Conservation (phyloP, 345 rosid species). For the Lenwebbia sp. region DNA sequence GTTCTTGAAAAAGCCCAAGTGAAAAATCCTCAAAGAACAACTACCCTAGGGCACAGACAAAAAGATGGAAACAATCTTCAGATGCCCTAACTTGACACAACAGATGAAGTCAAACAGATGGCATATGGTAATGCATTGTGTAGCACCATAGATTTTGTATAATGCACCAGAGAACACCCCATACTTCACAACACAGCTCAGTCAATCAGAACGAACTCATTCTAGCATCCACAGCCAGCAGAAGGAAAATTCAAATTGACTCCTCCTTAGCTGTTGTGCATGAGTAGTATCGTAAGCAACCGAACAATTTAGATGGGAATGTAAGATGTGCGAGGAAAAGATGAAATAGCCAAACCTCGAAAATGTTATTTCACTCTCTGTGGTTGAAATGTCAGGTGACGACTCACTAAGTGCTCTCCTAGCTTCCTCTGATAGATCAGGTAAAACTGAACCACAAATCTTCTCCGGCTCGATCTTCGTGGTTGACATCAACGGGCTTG, state of each 20-base stretch:
- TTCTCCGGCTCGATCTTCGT: conserved; percentile 34
- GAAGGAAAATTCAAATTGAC: neutral
- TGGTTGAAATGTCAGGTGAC: conserved; percentile 84
- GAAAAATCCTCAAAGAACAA: neutral
- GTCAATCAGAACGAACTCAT: neutral
- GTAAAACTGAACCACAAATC: conserved; percentile 27
- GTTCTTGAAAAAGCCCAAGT: neutral
- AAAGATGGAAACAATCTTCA: neutral
- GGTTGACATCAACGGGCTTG: conserved; percentile 31
- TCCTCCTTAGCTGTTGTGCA: neutral
- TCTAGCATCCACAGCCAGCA: neutral
- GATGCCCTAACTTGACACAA: neutral
- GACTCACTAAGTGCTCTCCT: conserved; percentile 54
- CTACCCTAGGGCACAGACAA: neutral
- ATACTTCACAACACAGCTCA: neutral
- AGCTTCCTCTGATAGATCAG: conserved; percentile 30
- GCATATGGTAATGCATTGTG: neutral
- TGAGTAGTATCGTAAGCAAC: neutral
- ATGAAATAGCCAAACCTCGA: conserved; percentile 49
- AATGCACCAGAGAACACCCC: neutral
- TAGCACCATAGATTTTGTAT: neutral
- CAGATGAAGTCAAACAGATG: neutral
- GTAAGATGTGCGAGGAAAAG: neutral
- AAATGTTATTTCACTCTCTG: conserved; percentile 50
- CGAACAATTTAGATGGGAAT: neutral